Conservation (phyloP, 495 filamentous ascomycete genomes). For the Lineolata rhizophorae region DNA sequence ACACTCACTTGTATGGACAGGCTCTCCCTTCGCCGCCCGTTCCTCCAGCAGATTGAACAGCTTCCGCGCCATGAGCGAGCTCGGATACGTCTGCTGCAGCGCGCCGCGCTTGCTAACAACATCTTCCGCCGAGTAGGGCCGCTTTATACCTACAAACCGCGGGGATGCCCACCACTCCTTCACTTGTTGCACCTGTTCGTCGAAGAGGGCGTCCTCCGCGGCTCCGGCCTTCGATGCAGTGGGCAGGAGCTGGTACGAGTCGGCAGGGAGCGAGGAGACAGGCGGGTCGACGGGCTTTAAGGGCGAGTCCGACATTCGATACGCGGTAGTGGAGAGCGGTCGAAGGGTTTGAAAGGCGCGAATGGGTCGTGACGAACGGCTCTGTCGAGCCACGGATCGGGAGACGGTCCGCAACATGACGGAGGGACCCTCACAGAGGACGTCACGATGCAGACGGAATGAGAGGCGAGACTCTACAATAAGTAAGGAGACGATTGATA, state of each 20-base stretch:
- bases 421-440: no score
- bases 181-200: slow-evolving; percentile 59
- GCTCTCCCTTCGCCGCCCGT: slow-evolving; percentile 49
- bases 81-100: slow-evolving; percentile 69
- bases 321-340: slow-evolving; percentile 11
- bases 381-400: slow-evolving; percentile 9
- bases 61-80: slow-evolving; percentile 81
- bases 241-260: slow-evolving; percentile 62
- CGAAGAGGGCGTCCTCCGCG: slow-evolving; percentile 63
- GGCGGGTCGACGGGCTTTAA: slow-evolving; percentile 25
- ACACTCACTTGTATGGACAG: slow-evolving; percentile 68
- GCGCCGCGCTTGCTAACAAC: slow-evolving; percentile 83
- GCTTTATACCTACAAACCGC: slow-evolving; percentile 70
- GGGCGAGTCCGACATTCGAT: slow-evolving; percentile 12
- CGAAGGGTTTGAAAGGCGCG: slow-evolving; percentile 9
- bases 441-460: no score
- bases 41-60: slow-evolving; percentile 73
- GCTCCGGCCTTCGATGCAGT: slow-evolving; percentile 47
- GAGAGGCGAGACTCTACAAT: not conserved
- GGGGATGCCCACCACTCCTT: slow-evolving; percentile 71
- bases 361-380: slow-evolving; percentile 4
- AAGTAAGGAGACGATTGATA: slow-evolving; percentile 4
- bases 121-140: slow-evolving; percentile 75
- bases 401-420: slow-evolving; percentile 15
- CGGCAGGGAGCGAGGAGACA: slow-evolving; percentile 37